Evolutionary conservation across 495 filamentous ascomycete species (phyloP).

Genomic region (Tuber magnatum): DNA sequence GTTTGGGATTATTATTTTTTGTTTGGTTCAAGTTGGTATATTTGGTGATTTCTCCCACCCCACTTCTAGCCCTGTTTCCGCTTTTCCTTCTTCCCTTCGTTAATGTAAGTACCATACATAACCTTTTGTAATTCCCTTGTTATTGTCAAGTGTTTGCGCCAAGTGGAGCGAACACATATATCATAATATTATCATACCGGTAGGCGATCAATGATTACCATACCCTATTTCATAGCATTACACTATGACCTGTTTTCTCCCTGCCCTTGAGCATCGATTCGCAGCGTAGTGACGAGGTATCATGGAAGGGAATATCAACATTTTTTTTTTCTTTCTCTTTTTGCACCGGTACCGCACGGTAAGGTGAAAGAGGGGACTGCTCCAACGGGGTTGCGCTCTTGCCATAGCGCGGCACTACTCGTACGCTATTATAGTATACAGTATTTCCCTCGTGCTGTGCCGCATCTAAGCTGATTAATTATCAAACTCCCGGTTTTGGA

Average conservation of each 20-base stretch:
- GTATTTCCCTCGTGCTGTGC: too few species aligned
- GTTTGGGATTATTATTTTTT: not conserved
- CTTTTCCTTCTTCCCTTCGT: constrained; percentile 6
- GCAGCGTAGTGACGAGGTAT: not conserved
- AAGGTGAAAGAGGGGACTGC: too few species aligned
- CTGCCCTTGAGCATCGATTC: not conserved
- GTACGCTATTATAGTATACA: too few species aligned
- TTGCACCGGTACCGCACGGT: too few species aligned
- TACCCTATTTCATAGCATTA: not conserved
- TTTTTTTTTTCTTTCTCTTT: not conserved
- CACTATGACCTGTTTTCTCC: not conserved
- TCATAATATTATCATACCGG: too few species aligned
- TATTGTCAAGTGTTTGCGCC: not conserved
- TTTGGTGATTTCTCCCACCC: not conserved
- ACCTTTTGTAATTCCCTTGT: constrained; percentile 4
- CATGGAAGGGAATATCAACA: not conserved
- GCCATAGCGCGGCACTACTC: too few species aligned
- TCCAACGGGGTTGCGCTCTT: too few species aligned
- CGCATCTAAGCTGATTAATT: too few species aligned
- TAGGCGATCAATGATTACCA: not conserved
- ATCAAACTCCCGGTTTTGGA: too few species aligned
- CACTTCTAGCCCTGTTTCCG: not conserved
- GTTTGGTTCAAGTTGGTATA: not conserved
- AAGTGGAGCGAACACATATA: not conserved
- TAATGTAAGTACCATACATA: constrained; percentile 3